Base-by-base conservation (phyloP, 805 yeast species). In the Ogataea trehaloabstinens region DNA sequence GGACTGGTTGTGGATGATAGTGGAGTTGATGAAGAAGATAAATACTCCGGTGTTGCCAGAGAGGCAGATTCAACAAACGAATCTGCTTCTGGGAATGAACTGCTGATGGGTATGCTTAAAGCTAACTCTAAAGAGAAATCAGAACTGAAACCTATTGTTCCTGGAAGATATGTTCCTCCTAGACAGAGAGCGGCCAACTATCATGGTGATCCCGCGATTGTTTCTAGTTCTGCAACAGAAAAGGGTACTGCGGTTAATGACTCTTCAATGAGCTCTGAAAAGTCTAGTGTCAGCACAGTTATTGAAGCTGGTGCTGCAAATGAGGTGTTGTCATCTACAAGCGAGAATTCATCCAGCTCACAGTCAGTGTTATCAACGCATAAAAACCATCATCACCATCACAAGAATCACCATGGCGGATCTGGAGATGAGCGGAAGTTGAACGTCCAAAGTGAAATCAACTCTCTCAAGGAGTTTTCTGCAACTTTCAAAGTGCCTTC, bases 1-100 rank as follows among this genome's bases (percentile, higher is more conserved):
- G 95, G 95, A 19, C 45, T 79, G 12, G 54, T 60, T 13, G 74
- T 84, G 27, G 95, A 86, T 58, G 96, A 86, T 55, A 76, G 85
- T 43, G 95, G 95, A 13, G 49, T 86, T 50, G 98, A 93, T 62
- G 99, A 93, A 66, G 99, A 93, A 62, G 96, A 90, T 61, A 85
- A 85, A 63, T 93, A 90, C 58, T 88, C 96, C 4, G 97, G 97
- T 35, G 99, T 89, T 31, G 80, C 74, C 42, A 76, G 93, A 54
- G 69, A 79, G 3, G 34, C 17, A 11, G 36, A 27, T 7, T n/a
- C 5, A 5, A 19, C 28, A 11, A 13, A 19, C 40, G 31, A 24
- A 16, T 13, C 35, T 11, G 25, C 44, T 15, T 46, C 49, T 18
- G 54, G 53, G 10, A 58, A 52, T 25, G 57, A 57, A 11, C 42